Conservation (phyloP, 2,329 filamentous ascomycete genomes). For the Cordyceps militaris region DNA sequence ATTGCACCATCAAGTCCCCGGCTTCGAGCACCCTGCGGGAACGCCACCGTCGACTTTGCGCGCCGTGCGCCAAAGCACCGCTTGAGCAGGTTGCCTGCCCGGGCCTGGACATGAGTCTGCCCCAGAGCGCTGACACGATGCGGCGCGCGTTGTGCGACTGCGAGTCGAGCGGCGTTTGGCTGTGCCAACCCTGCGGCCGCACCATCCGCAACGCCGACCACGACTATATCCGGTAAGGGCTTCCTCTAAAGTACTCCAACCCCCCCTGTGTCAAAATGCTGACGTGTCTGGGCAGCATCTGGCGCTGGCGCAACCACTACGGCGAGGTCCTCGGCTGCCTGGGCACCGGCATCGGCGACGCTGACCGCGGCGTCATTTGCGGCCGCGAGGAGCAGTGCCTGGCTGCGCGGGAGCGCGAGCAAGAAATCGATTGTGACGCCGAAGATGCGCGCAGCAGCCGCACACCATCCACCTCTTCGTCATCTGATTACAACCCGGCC, state of each 20-base stretch:
- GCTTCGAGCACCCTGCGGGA: slow-evolving; percentile 58
- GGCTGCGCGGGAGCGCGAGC: slow-evolving; percentile 68
- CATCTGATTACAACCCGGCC: not conserved
- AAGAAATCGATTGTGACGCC: slow-evolving; percentile 81
- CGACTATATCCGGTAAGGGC: slow-evolving; percentile 49
- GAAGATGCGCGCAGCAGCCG: slow-evolving; percentile 54
- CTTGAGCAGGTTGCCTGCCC: slow-evolving; percentile 48
- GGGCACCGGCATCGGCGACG: slow-evolving; percentile 81
- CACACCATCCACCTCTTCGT: slow-evolving; percentile 1
- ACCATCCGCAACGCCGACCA: slow-evolving; percentile 55
- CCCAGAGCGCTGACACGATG: slow-evolving; percentile 50
- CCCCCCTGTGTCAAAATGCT: not conserved
- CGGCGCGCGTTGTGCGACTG: slow-evolving; percentile 48
- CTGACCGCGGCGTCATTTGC: slow-evolving; percentile 81
- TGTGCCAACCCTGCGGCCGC: slow-evolving; percentile 78
- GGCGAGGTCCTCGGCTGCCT: slow-evolving; percentile 72
- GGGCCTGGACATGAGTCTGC: slow-evolving; percentile 34
- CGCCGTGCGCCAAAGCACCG: slow-evolving; percentile 65
- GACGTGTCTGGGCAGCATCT: slow-evolving; percentile 42
- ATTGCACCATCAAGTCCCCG: slow-evolving; percentile 82
- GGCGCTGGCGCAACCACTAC: slow-evolving; percentile 86
- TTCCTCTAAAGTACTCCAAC: not conserved
- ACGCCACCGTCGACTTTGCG: slow-evolving; percentile 76
- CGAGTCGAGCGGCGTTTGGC: slow-evolving; percentile 59
- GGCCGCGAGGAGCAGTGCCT: slow-evolving; percentile 71